These are phyloP conservation scores for Trichoderma gamsii DNA, from an alignment of 495 filamentous ascomycete species.

Conservation along the genomic window DNA sequence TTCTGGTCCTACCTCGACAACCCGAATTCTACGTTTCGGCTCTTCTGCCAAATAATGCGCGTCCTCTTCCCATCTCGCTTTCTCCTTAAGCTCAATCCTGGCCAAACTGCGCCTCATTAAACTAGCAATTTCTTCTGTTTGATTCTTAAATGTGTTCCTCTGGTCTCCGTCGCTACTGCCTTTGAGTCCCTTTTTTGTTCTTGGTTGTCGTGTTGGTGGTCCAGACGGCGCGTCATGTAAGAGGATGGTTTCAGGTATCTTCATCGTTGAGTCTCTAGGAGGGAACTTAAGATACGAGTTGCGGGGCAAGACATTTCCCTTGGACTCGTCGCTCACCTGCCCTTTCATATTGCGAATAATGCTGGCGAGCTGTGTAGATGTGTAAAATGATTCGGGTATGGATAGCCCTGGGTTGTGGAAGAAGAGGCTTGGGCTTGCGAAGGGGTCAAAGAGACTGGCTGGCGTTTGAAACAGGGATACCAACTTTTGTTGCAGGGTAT, in stretches of 20 bases:
- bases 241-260: slow-evolving; percentile 34
- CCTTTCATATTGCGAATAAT: background rate
- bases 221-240: slow-evolving; percentile 25
- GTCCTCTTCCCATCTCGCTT: slow-evolving; percentile 25
- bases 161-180: background rate
- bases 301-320: slow-evolving; percentile 18
- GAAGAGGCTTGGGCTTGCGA: slow-evolving; percentile 47
- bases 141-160: slow-evolving; percentile 29
- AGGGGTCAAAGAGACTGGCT: slow-evolving; percentile 43
- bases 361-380: slow-evolving; percentile 4
- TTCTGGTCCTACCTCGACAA: slow-evolving; percentile 20
- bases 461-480: slow-evolving; percentile 36
- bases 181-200: background rate
- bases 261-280: slow-evolving; percentile 28
- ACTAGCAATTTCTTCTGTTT: slow-evolving; percentile 31
- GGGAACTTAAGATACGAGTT: slow-evolving; percentile 32
- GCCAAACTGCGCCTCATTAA: slow-evolving; percentile 36
- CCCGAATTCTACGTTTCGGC: slow-evolving; percentile 19
- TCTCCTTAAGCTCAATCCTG: slow-evolving; percentile 29
- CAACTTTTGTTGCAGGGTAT: slow-evolving; percentile 25
- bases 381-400: slow-evolving; percentile 34
- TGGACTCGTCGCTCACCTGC: slow-evolving; percentile 4
- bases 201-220: slow-evolving; percentile 6
- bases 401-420: slow-evolving; percentile 41
- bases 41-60: slow-evolving; percentile 20